phyloP scores from a whole-genome alignment of 2,329 filamentous ascomycete species.

The Mariannaea sp. region DNA sequence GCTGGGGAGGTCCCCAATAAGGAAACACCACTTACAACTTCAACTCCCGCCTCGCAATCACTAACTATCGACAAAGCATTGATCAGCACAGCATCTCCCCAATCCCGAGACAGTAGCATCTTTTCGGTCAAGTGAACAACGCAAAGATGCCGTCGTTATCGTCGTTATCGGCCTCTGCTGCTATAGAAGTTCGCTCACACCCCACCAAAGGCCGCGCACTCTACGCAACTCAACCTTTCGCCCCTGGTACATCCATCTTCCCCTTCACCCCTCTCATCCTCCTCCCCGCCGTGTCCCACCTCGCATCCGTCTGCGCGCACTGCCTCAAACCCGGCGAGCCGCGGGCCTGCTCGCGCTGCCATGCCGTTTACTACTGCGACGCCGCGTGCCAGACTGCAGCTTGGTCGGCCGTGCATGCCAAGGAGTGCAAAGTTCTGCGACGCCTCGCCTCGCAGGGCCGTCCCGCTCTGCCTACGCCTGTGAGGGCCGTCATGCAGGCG shows the following conservation, averaged over 20 bases:
- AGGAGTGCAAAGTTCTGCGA: slow-evolving; percentile 57
- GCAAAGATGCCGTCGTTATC: slow-evolving; percentile 27
- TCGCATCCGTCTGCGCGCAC: slow-evolving; percentile 52
- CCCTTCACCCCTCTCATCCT: slow-evolving; percentile 52
- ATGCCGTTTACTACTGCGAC: slow-evolving; percentile 59
- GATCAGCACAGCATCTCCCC: no score
- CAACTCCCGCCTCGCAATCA: no score
- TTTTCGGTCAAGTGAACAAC: no score
- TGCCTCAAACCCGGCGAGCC: slow-evolving; percentile 47
- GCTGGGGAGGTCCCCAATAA: no score
- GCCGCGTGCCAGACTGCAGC: slow-evolving; percentile 57
- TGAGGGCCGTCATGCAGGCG: slow-evolving; percentile 58
- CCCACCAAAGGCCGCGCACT: slow-evolving; percentile 53
- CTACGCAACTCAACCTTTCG: slow-evolving; percentile 48
- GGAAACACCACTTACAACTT: no score
- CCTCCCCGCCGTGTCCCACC: slow-evolving; percentile 51
- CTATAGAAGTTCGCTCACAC: slow-evolving; percentile 37
- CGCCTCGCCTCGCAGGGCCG: slow-evolving; percentile 35
- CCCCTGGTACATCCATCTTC: slow-evolving; percentile 52
- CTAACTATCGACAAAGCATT: no score
- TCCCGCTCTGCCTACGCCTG: slow-evolving; percentile 55
- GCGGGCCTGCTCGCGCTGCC: slow-evolving; percentile 58
- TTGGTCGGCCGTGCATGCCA: slow-evolving; percentile 58
- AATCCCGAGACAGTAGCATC: no score
- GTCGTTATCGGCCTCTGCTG: no score